Evolutionary conservation across 2,329 filamentous ascomycete genomes (phyloP).

Genomic region (Monilinia vaccinii-corymbosi): DNA sequence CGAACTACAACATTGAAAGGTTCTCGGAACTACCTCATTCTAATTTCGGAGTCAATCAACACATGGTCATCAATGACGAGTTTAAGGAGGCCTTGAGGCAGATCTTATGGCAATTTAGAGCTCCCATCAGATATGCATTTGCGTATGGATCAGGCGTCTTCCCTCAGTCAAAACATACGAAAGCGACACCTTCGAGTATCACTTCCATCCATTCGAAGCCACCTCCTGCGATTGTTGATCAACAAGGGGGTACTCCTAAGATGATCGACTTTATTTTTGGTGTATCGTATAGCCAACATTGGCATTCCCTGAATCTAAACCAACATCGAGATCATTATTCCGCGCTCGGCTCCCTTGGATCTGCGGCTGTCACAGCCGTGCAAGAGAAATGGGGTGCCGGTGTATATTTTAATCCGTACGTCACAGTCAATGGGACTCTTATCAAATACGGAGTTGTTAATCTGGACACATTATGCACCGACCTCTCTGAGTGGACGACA

Average conservation of each 20-base stretch:
- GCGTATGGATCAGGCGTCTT: slow-evolving; percentile 97
- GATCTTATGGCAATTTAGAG: slow-evolving; percentile 83
- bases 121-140: slow-evolving; percentile 92
- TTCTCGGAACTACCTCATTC: slow-evolving; percentile 70
- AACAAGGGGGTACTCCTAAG: slow-evolving; percentile 81
- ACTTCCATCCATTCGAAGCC: slow-evolving; percentile 69
- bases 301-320: slow-evolving; percentile 85
- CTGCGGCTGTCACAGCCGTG: slow-evolving; percentile 71
- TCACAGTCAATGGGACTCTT: slow-evolving; percentile 87
- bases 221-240: slow-evolving; percentile 69
- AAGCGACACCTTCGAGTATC: slow-evolving; percentile 43
- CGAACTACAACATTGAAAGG: slow-evolving; percentile 59
- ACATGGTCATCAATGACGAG: slow-evolving; percentile 91
- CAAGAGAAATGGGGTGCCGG: slow-evolving; percentile 87
- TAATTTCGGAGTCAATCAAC: slow-evolving; percentile 89
- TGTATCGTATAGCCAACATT: slow-evolving; percentile 89
- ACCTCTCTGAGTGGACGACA: slow-evolving; percentile 86
- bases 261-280: slow-evolving; percentile 99
- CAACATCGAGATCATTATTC: slow-evolving; percentile 94
- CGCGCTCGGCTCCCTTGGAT: slow-evolving; percentile 71
- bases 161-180: slow-evolving; percentile 54
- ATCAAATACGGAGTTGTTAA: slow-evolving; percentile 99
- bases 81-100: slow-evolving; percentile 85
- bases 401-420: slow-evolving; percentile 94
- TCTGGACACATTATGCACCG: slow-evolving; percentile 76